Evolutionary conservation across 2,329 filamentous ascomycete genomes (phyloP), one percentile per base, ranked within the genome.

Genomic region (Neonectria faginata): DNA sequence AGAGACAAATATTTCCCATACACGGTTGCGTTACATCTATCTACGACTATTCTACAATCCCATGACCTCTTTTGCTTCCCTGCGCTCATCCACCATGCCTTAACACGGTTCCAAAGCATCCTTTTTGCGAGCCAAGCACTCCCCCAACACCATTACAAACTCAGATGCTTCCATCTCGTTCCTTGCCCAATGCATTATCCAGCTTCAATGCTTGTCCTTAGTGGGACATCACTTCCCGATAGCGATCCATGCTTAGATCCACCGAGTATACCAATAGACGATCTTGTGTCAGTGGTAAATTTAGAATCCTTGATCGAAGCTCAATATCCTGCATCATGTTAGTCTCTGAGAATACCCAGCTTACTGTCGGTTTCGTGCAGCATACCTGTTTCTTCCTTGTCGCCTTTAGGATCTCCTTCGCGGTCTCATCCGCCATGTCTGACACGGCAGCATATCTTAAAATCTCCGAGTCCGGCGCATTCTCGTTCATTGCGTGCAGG

Each of bases 351-450:
- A 31, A 45, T 10, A 29, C 31, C 9, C 16, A 8, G 6, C 18
- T 5, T 6, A 41, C 12, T 4, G 14, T 5, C 10, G 9, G 8
- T 25, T 3, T 25, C 9, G 5, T 9, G 2, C 18, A 45, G 79
- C 85, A 76, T 78, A 90, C 88, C 77, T 86, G 83, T 69, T 86
- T 86, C 73, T 85, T 83, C 73, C 86, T 86, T 53, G 80, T 79
- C 66, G 81, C 70, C 62, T 84, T 84, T 58, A 89, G 81, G 64
- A 91, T 86, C 75, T 89, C 86, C 66, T 86, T 86, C 10, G 91
- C 92, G 64, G 95, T 88, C 50, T 89, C 85, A 57, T 88, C 88
- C 51, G 91, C 91, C 86, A 97, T 97, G 74, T 97, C 93, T 68
- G 91, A 89, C 58, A 95, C 85, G 0, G 93, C 93, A 45, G 94